phyloP scores from a whole-genome alignment of 75 land plant genomes.

The Selaginella moellendorffii region DNA sequence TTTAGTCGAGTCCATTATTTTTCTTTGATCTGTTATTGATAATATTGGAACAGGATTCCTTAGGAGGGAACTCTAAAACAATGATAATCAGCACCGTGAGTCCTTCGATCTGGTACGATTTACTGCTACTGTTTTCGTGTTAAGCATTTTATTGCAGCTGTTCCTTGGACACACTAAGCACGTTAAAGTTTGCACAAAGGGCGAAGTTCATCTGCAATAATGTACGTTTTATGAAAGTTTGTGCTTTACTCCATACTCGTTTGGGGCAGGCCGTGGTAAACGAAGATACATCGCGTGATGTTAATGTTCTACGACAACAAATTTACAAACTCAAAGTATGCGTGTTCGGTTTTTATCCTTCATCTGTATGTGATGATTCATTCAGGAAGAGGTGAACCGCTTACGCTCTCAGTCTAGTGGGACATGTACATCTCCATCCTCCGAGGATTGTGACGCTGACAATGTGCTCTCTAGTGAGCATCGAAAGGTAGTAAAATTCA shows the following conservation, averaged over 20 bases:
- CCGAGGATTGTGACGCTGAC: background rate
- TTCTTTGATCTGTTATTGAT: constrained; percentile 9
- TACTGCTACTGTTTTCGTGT: background rate
- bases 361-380: background rate
- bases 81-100: constrained; percentile 91
- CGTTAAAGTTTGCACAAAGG: constrained; percentile 95
- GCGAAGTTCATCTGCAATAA: constrained; percentile 94
- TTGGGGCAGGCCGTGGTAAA: constrained; percentile 65
- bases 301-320: constrained; percentile 49
- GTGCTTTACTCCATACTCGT: background rate
- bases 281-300: constrained; percentile 89
- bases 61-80: constrained; percentile 97
- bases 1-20: constrained; percentile 4
- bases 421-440: background rate
- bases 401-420: constrained; percentile 8
- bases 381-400: constrained; percentile 72
- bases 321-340: constrained; percentile 66
- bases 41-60: constrained; percentile 53
- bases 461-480: background rate
- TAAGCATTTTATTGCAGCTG: constrained; percentile 36
- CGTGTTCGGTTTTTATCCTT: background rate
- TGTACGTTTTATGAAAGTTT: constrained; percentile 25
- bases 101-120: constrained; percentile 61
- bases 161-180: constrained; percentile 83
- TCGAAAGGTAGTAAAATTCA: background rate